Percentiles rank a stretch among this genome's conserved stretches.
Evolutionary conservation across 345 rosid species (phyloP).

Genomic region (Salix viminalis): DNA sequence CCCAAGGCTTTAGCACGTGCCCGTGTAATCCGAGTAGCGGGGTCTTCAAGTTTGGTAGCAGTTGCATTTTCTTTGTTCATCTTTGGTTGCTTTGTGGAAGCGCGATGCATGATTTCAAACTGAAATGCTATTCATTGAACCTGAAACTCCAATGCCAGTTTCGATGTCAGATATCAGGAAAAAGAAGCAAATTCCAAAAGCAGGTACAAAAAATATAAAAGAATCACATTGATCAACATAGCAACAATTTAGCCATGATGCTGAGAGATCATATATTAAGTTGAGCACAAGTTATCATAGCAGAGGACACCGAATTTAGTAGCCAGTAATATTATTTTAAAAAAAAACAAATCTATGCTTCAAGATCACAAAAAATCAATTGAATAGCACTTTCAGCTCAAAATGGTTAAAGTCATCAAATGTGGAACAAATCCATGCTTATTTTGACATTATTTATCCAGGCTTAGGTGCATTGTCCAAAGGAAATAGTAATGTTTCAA

Average conservation of each 20-base stretch:
- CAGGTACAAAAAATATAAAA: neutral
- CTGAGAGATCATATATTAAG: neutral
- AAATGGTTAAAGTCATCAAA: neutral
- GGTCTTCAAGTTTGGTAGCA: slow-evolving; percentile 35
- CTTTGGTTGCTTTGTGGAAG: slow-evolving; percentile 40
- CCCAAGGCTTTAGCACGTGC: slow-evolving; percentile 66
- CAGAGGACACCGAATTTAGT: neutral
- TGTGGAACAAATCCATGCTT: neutral
- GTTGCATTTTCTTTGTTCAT: slow-evolving; percentile 58
- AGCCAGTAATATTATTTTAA: too few relatives aligned
- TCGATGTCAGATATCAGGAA: slow-evolving; percentile 3
- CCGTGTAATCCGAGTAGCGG: slow-evolving; percentile 53
- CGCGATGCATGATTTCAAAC: slow-evolving; percentile 29
- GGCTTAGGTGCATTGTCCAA: neutral
- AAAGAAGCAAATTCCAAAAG: neutral
- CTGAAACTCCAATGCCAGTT: slow-evolving; percentile 28
- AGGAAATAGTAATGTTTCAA: neutral
- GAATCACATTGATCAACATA: neutral
- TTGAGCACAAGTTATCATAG: neutral
- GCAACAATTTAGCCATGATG: neutral
- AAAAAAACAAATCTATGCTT: neutral
- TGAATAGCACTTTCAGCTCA: neutral
- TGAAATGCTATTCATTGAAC: slow-evolving; percentile 35
- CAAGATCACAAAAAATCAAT: neutral
- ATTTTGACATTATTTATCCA: neutral